These are phyloP conservation scores for Elongisporangium undulatum DNA, from an alignment of 352 stramenopile genomes.

Conservation along the genomic window DNA sequence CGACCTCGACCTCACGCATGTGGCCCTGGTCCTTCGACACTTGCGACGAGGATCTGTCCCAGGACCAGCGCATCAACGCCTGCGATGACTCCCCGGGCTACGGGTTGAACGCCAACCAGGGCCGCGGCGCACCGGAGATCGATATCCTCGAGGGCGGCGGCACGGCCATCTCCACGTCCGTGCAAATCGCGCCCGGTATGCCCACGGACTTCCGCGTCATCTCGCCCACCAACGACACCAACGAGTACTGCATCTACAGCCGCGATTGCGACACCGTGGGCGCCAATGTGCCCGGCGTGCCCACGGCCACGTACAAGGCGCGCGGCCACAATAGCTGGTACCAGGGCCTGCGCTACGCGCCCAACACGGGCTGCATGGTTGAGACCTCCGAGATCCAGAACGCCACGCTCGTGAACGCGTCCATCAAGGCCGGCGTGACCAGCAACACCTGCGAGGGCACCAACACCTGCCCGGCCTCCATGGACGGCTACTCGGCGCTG, in stretches of 20 bases:
- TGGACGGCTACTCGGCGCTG: conserved; percentile 33
- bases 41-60: conserved; percentile 50
- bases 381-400: conserved; percentile 20
- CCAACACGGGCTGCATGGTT: conserved; percentile 36
- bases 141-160: conserved; percentile 90
- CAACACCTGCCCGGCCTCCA: conserved; percentile 42
- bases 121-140: conserved; percentile 89
- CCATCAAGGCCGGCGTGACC: conserved; percentile 26
- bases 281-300: conserved; percentile 39
- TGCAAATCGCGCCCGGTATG: conserved; percentile 63
- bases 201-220: conserved; percentile 40
- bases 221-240: conserved; percentile 10
- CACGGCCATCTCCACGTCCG: conserved; percentile 64
- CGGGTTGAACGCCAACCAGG: conserved; percentile 85
- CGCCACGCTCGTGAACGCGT: conserved; percentile 22
- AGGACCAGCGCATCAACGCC: conserved; percentile 56
- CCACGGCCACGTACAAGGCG: conserved; percentile 28
- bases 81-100: conserved; percentile 90
- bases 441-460: conserved; percentile 37
- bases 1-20: conserved; percentile 87
- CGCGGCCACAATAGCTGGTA: conserved; percentile 60
- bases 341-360: conserved; percentile 47
- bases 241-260: conserved; percentile 41
- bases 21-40: conserved; percentile 94
- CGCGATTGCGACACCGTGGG: conserved; percentile 34